Evolutionary conservation across 805 yeast genomes (phyloP).

Genomic region (Kockiozyma suomiensis): DNA sequence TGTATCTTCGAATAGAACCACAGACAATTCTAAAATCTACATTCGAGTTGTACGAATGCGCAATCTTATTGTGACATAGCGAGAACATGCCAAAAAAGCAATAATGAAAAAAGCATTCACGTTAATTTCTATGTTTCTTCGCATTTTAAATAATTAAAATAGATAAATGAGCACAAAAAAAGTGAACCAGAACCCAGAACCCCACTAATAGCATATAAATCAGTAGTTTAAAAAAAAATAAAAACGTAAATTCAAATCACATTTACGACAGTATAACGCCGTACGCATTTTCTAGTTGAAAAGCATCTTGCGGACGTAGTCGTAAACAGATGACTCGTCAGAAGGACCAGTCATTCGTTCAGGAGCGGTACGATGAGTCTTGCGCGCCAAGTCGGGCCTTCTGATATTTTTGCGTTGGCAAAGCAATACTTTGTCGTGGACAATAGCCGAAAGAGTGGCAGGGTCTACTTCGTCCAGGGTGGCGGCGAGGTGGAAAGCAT

Average conservation of each 20-base stretch:
- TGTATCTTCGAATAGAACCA: no score
- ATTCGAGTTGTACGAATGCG: no score
- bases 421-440: background rate
- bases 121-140: background rate
- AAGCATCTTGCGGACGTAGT: constrained; percentile 2
- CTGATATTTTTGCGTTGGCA: constrained; percentile 2
- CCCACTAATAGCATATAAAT: background rate
- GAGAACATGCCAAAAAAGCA: no score
- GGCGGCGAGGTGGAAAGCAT: background rate
- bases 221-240: background rate
- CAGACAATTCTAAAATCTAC: no score
- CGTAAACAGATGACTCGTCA: background rate
- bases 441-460: background rate
- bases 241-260: background rate
- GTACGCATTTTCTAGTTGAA: background rate
- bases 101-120: no score
- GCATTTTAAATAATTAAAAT: no score
- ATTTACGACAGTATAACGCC: no score
- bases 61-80: no score
- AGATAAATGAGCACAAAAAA: background rate
- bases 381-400: background rate
- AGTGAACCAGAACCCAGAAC: background rate
- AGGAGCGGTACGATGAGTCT: background rate
- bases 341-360: background rate
- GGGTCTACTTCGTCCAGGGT: background rate